These are phyloP conservation scores for Plasmodium chabaudi DNA, from an alignment of 169 alveolate species.

Conservation along the genomic window DNA sequence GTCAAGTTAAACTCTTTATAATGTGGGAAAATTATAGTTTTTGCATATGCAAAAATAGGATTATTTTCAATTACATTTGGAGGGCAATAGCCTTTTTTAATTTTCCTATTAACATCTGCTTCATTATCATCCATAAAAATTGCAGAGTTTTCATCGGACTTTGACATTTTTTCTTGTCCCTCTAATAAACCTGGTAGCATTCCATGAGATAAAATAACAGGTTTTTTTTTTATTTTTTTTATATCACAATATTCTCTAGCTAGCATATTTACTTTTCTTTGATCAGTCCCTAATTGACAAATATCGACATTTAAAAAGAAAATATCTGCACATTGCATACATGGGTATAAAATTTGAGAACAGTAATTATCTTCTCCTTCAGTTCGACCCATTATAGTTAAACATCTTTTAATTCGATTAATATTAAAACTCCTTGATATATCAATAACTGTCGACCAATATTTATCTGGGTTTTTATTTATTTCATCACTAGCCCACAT, in stretches of 20 bases:
- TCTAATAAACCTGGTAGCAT: slow-evolving; percentile 97
- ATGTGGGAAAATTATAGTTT: slow-evolving; percentile 89
- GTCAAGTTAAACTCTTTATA: slow-evolving; percentile 80
- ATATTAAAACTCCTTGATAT: slow-evolving; percentile 94
- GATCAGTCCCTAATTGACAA: slow-evolving; percentile 99
- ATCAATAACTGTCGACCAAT: slow-evolving; percentile 98
- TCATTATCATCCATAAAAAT: slow-evolving; percentile 98
- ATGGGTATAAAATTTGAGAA: slow-evolving; percentile 94
- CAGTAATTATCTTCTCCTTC: slow-evolving; percentile 96
- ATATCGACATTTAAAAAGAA: slow-evolving; percentile 98
- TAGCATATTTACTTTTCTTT: slow-evolving; percentile 99
- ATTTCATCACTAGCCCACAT: slow-evolving; percentile 99
- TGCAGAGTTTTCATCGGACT: slow-evolving; percentile 96
- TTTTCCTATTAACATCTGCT: slow-evolving; percentile 94
- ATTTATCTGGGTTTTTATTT: slow-evolving; percentile 93
- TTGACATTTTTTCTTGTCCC: slow-evolving; percentile 98
- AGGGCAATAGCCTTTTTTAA: slow-evolving; percentile 97
- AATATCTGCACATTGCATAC: slow-evolving; percentile 99
- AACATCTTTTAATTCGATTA: slow-evolving; percentile 96
- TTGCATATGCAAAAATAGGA: slow-evolving; percentile 96
- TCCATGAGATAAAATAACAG: slow-evolving; percentile 95
- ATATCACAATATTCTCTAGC: slow-evolving; percentile 95
- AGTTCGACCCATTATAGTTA: slow-evolving; percentile 98
- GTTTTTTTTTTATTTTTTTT: slow-evolving; percentile 88
- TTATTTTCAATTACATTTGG: slow-evolving; percentile 92